These are phyloP conservation scores for Magnusiomyces sp. DNA, from an alignment of 1,139 yeast genomes.

Conservation along the genomic window DNA sequence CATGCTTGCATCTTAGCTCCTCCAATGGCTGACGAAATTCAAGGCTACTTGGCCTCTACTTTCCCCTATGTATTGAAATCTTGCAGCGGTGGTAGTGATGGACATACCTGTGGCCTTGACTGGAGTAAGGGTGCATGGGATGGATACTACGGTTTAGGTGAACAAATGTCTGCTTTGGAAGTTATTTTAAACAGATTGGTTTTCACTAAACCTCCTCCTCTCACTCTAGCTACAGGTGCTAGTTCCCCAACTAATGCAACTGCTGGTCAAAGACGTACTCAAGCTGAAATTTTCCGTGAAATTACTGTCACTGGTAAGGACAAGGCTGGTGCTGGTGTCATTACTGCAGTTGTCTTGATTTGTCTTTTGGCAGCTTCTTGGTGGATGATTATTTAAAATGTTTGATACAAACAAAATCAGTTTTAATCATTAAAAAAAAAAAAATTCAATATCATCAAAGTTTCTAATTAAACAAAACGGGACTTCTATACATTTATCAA, in stretches of 20 bases:
- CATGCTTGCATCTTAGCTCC: constrained; percentile 30
- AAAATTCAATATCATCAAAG: too few species aligned
- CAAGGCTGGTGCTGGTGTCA: constrained; percentile 79
- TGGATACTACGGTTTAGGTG: constrained; percentile 79
- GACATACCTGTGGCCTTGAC: constrained; percentile 80
- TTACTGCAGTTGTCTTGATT: constrained; percentile 65
- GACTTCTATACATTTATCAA: too few species aligned
- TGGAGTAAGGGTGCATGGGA: constrained; percentile 78
- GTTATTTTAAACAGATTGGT: constrained; percentile 50
- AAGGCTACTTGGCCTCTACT: constrained; percentile 46
- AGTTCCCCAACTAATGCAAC: constrained; percentile 32
- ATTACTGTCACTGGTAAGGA: constrained; percentile 39
- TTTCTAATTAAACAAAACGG: too few species aligned
- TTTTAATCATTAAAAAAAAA: too few species aligned
- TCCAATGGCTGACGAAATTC: constrained; percentile 31
- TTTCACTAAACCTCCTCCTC: constrained; percentile 36
- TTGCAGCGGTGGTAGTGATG: constrained; percentile 81
- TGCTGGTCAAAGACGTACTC: constrained; percentile 24
- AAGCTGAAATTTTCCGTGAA: constrained; percentile 8
- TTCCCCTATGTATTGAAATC: constrained; percentile 75
- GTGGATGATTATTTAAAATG: constrained; percentile 50
- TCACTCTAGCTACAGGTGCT: constrained; percentile 40
- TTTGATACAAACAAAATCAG: too few species aligned
- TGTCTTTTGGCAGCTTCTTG: constrained; percentile 56
- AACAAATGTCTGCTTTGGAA: constrained; percentile 84